Base-by-base conservation (phyloP, 768 basidiomycete genomes). In the Rhizopogon salebrosus region DNA sequence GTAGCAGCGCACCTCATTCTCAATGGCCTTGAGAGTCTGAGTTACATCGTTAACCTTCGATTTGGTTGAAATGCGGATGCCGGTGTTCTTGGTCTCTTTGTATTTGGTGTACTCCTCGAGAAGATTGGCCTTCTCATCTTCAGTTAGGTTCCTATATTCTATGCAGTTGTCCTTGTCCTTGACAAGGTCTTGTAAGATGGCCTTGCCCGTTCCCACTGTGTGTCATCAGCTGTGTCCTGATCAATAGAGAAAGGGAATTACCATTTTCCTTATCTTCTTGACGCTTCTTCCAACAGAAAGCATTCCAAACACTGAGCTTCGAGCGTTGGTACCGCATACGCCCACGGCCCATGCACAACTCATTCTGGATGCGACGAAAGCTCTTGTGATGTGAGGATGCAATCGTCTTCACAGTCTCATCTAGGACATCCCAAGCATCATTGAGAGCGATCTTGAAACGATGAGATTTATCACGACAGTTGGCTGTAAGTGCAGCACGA, bases 31-130 rank as follows among this genome's bases (percentile, higher is more conserved):
- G 36, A 57, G 38, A 2, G 53, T 57, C 23, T 48, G 27, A 5
- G 43, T 54, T 4, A 57, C 39, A 18, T 57, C n/a, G 3, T 54
- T 54, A 31, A 57, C 49, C 41, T 54, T 54, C 1, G 42, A 57
- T 22, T 51, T 54, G 6, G 51, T 13, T 9, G 45, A 31, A 23
- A 52, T 46, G 20, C 29, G 31, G 24, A 39, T 18, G 18, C 54
- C 43, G 0, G 31, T 36, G 5, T 31, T 10, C 20, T 55, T 36
- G 1, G 7, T 24, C 10, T 31, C 46, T 27, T 36, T 52, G 29
- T 52, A 11, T 6, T 48, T 4, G 0, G 2, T 1, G 24, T 43
- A 52, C 42, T 52, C 52, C 24, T 23, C 20, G 4, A 37, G 13
- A 22, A 52, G 22, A 5, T 13, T 7, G 2, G 20, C n/a, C 27